Percentiles rank a stretch among this genome's conserved stretches.
phyloP scores from a whole-genome alignment of 805 yeast species.

The Ascoidea tarda region DNA sequence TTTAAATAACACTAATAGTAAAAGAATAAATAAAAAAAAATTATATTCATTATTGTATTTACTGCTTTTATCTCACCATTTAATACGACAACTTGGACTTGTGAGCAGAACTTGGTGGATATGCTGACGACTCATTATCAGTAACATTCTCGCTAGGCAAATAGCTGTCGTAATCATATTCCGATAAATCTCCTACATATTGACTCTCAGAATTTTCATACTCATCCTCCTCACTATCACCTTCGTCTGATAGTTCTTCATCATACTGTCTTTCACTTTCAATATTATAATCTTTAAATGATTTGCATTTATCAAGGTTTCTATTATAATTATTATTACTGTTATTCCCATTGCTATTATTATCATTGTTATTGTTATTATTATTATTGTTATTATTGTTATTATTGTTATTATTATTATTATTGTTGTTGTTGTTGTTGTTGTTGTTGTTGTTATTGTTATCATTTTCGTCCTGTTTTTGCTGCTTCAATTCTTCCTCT shows the following conservation, averaged over 20 bases:
- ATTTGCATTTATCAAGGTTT: constrained; percentile 15
- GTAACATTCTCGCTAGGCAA: constrained; percentile 11
- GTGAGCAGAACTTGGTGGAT: too few species aligned
- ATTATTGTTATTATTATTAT: background rate
- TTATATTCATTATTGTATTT: too few species aligned
- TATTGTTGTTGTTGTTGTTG: background rate
- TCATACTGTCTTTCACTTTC: constrained; percentile 3
- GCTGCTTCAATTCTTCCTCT: constrained; percentile 20
- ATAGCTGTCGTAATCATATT: constrained; percentile 10
- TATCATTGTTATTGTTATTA: background rate
- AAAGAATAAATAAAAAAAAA: too few species aligned
- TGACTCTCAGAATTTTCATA: constrained; percentile 10
- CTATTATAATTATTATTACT: too few species aligned
- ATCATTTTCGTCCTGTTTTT: background rate
- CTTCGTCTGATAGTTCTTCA: constrained; percentile 8
- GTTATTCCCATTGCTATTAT: too few species aligned
- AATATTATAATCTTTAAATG: constrained; percentile 2
- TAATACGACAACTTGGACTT: too few species aligned
- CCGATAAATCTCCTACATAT: constrained; percentile 7
- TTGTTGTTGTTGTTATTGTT: background rate
- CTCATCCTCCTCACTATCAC: constrained; percentile 5
- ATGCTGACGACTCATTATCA: constrained; percentile 5
- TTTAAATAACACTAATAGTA: too few species aligned
- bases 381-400: background rate
- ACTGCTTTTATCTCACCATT: too few species aligned